Evolutionary conservation across 306 rosid genomes (phyloP).

Genomic region (Erythrophleum fordii): DNA sequence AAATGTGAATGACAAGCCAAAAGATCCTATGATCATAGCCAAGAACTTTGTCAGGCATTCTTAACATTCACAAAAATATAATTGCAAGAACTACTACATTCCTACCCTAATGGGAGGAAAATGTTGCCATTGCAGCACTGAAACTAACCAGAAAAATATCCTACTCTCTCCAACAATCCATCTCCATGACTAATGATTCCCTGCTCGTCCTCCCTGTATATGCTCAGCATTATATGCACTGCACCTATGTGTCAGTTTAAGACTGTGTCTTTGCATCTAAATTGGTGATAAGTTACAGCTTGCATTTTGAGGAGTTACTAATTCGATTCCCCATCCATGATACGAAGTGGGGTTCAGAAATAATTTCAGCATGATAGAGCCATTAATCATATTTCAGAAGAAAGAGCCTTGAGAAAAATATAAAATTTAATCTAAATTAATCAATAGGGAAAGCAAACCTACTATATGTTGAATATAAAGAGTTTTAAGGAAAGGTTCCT

Average conservation of each 20-base stretch:
- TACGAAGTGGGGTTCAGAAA: not conserved
- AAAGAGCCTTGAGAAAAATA: not conserved
- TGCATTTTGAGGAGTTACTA: not conserved
- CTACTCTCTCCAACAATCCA: not conserved
- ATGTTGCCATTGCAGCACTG: not conserved
- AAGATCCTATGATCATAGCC: not conserved
- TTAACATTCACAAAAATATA: not conserved
- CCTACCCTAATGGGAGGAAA: not conserved
- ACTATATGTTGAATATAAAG: not conserved
- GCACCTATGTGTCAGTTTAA: not conserved
- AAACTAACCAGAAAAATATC: not conserved
- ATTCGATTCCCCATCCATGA: not conserved
- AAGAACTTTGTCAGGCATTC: not conserved
- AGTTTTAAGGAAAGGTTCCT: not conserved
- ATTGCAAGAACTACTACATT: not conserved
- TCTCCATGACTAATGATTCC: not conserved
- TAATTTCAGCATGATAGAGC: not conserved
- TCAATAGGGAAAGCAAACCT: not conserved
- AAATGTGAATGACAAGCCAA: not conserved
- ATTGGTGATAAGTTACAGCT: not conserved
- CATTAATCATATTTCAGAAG: not conserved
- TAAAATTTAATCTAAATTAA: not conserved
- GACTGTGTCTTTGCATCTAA: not conserved
- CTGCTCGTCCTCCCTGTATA: not conserved
- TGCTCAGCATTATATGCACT: not conserved